These are phyloP conservation scores for Pythium aristosporum DNA, from an alignment of 352 stramenopile genomes.

Conservation along the genomic window DNA sequence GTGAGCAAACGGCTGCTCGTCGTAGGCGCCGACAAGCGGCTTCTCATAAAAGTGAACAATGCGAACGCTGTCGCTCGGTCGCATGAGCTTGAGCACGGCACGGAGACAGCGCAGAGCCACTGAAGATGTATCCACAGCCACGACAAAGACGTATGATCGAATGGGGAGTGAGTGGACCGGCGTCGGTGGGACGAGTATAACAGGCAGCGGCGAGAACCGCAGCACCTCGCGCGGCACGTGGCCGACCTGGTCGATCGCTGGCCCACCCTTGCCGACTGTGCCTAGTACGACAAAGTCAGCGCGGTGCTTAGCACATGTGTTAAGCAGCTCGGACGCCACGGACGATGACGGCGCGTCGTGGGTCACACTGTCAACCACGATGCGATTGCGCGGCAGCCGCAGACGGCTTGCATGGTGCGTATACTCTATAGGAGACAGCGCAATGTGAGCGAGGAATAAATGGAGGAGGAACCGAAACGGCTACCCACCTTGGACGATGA, in stretches of 20 bases:
- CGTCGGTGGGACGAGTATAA: slow-evolving; percentile 45
- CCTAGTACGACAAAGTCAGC: slow-evolving; percentile 58
- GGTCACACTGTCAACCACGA: slow-evolving; percentile 38
- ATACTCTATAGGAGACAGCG: slow-evolving; percentile 37
- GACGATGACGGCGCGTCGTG: slow-evolving; percentile 17
- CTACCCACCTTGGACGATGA: slow-evolving; percentile 43
- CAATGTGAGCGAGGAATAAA: background rate
- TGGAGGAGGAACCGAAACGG: background rate
- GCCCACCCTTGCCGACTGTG: slow-evolving; percentile 55
- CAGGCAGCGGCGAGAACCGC: slow-evolving; percentile 20
- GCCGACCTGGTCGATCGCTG: slow-evolving; percentile 52
- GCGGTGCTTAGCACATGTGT: slow-evolving; percentile 23
- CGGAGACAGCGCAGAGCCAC: slow-evolving; percentile 37
- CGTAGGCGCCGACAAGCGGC: slow-evolving; percentile 37
- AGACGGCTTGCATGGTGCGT: slow-evolving; percentile 42
- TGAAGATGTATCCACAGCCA: slow-evolving; percentile 43
- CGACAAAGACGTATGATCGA: slow-evolving; percentile 51
- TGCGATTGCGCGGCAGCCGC: slow-evolving; percentile 37
- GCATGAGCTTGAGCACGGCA: slow-evolving; percentile 57
- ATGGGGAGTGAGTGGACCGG: slow-evolving; percentile 45
- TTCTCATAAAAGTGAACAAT: slow-evolving; percentile 67
- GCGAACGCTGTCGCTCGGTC: slow-evolving; percentile 37
- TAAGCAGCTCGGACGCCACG: slow-evolving; percentile 40
- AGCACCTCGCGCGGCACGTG: slow-evolving; percentile 58
- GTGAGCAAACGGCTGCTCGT: slow-evolving; percentile 34